Evolutionary conservation across 139 green algal species (phyloP), one percentile per base, ranked within the genome.

Genomic region (Edaphochlamys debaryana): DNA sequence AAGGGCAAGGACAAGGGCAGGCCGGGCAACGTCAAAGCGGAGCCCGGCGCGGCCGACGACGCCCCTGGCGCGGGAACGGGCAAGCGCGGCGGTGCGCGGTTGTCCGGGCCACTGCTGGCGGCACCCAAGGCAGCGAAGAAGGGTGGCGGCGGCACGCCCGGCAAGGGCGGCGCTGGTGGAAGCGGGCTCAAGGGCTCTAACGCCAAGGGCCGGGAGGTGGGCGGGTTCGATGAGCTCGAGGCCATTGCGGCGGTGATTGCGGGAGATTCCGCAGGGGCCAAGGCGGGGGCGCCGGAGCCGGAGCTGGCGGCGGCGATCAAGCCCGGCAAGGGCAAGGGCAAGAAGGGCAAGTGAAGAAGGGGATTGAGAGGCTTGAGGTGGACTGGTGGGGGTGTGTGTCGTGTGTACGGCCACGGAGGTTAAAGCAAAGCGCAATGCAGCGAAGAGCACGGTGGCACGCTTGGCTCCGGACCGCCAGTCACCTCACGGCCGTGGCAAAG

Each of bases 181-280:
- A 29, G 60, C 1, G 40, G n/a, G 8, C 75, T 72, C n/a, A 11
- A 48, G 60, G 41, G 29, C 30, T 19, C 56, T 19, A 81, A 81
- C 75, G 45, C 71, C 60, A 40, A 60, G 6, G 75, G 75, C 9
- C 42, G 48, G 40, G 75, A 80, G 32, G 20, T 79, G 68, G 66
- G 84, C 34, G 63, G 67, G 27, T 87, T 79, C 40, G 63, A 86
- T 50, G 77, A 86, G 64, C 41, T 86, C 50, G 85, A 89, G 63
- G 79, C 85, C 3, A 89, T 86, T 37, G 85, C 85, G 30, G 72
- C 71, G 27, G 79, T 89, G 22, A 89, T 89, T 38, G 85, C 85
- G 29, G 85, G 85, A 1, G 58, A 72, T n/a, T 54, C 45, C 0
- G 58, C 41, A 4, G 58, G 75, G 40, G 32, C 56, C 20, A 20